Conservation (phyloP, 306 rosid genomes). For the Comarum palustre region DNA sequence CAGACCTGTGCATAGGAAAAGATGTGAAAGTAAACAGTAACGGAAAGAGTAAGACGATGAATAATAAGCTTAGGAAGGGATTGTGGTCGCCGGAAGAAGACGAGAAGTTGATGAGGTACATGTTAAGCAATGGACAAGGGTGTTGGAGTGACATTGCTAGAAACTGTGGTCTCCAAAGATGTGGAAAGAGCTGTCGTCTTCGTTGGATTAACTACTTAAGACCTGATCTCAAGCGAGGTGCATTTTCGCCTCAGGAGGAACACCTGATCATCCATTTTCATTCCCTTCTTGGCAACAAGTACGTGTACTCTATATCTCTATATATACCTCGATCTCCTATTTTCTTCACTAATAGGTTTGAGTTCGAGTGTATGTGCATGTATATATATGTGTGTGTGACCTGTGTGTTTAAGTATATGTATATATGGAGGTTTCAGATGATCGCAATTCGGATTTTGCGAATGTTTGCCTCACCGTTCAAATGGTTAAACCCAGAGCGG, state of each 20-base stretch:
- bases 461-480: neutral
- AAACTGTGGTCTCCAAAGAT: conserved; percentile 78
- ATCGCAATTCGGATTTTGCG: neutral
- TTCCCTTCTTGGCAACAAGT: conserved; percentile 90
- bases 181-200: conserved; percentile 95
- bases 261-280: conserved; percentile 74
- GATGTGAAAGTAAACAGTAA: neutral
- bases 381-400: no score
- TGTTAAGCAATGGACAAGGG: conserved; percentile 88
- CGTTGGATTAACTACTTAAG: conserved; percentile 96
- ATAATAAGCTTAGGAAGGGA: conserved; percentile 59
- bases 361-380: no score
- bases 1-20: conserved; percentile 15
- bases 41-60: conserved; percentile 10
- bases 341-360: neutral
- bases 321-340: neutral
- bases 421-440: neutral
- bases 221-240: conserved; percentile 92
- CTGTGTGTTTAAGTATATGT: no score
- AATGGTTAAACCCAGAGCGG: neutral
- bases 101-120: conserved; percentile 78
- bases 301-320: neutral
- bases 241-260: conserved; percentile 80
- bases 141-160: conserved; percentile 94
- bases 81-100: conserved; percentile 98